These are phyloP conservation scores for Cylindrotheca closterium DNA, from an alignment of 108 stramenopile species.

Conservation along the genomic window DNA sequence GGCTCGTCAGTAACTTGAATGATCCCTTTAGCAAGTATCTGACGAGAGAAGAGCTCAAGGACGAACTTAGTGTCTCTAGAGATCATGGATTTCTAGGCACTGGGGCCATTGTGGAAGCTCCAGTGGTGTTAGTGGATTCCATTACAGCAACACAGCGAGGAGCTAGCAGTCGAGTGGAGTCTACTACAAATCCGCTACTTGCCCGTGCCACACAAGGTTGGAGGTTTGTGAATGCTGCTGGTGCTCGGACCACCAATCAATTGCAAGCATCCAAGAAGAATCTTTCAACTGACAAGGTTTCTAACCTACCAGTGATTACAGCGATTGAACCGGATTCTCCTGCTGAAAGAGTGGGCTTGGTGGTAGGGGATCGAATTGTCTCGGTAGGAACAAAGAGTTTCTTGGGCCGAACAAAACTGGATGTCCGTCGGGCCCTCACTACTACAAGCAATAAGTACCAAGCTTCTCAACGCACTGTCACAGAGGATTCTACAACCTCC, in stretches of 20 bases:
- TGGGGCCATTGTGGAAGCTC: conserved; percentile 64
- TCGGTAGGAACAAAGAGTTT: conserved; percentile 64
- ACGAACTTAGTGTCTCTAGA: conserved; percentile 42
- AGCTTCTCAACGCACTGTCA: conserved; percentile 48
- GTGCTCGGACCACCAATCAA: neutral
- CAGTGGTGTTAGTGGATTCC: conserved; percentile 2
- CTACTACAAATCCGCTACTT: neutral
- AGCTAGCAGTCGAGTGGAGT: too few species aligned
- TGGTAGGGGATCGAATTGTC: conserved; percentile 85
- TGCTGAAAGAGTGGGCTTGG: conserved; percentile 78
- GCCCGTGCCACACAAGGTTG: neutral
- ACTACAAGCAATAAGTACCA: conserved; percentile 41
- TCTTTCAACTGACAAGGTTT: conserved; percentile 31
- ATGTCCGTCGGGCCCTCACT: conserved; percentile 32
- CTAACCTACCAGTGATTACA: conserved; percentile 68
- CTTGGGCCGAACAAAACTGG: conserved; percentile 41
- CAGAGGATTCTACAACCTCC: too few species aligned
- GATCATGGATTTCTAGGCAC: conserved; percentile 68
- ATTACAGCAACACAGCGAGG: neutral
- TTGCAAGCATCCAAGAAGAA: too few species aligned
- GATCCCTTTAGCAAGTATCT: conserved; percentile 82
- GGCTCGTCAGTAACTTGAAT: conserved; percentile 55
- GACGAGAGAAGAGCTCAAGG: conserved; percentile 65
- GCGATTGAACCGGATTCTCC: conserved; percentile 76
- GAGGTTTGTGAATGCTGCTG: neutral